Evolutionary conservation across 108 stramenopile species (phyloP).

Genomic region (Cyclostephanos tholiformis): DNA sequence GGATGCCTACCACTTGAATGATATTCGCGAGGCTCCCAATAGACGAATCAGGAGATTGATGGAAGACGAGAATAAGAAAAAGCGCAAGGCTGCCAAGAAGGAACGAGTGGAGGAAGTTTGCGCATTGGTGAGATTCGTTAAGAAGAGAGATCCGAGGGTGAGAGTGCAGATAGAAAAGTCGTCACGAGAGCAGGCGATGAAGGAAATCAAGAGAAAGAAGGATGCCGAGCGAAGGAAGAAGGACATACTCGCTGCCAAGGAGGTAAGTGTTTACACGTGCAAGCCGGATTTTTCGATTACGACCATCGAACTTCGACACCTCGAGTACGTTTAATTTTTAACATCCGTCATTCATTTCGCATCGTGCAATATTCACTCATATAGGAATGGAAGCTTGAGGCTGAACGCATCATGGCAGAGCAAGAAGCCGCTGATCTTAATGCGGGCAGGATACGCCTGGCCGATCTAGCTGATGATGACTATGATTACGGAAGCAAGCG

Average conservation of each 20-base stretch:
- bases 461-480: conserved; percentile 86
- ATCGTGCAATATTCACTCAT: background rate
- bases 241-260: conserved; percentile 56
- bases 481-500: conserved; percentile 70
- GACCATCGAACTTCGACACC: too few relatives aligned
- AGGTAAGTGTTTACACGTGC: conserved; percentile 27
- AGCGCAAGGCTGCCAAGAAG: conserved; percentile 67
- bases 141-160: conserved; percentile 85
- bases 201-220: conserved; percentile 53
- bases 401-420: conserved; percentile 62
- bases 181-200: conserved; percentile 56
- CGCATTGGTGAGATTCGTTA: conserved; percentile 80
- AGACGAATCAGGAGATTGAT: conserved; percentile 78
- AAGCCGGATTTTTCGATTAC: conserved; percentile 1
- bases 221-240: conserved; percentile 53
- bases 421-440: conserved; percentile 75
- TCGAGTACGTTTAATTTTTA: too few relatives aligned
- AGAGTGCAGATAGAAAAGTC: conserved; percentile 49
- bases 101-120: conserved; percentile 74
- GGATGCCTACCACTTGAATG: conserved; percentile 64
- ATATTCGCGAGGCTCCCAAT: conserved; percentile 70
- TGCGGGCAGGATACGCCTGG: conserved; percentile 81
- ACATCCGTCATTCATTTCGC: background rate
- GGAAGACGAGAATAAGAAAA: conserved; percentile 89
- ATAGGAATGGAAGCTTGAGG: conserved; percentile 64